phyloP scores from a whole-genome alignment of 2,329 filamentous ascomycete species.

The Lachnellula cervina region DNA sequence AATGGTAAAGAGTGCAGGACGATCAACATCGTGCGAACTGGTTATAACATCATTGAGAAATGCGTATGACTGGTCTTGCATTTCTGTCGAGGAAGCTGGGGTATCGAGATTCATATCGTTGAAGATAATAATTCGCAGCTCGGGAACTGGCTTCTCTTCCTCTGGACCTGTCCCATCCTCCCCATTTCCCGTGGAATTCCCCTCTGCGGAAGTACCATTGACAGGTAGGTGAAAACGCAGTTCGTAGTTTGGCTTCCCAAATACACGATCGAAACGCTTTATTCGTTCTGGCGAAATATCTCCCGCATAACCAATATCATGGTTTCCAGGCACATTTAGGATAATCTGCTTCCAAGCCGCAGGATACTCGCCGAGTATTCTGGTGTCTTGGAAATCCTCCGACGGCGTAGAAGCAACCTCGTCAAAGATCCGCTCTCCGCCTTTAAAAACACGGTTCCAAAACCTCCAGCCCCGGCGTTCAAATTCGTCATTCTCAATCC shows the following conservation, averaged over 20 bases:
- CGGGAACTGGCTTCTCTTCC: slow-evolving; percentile 49
- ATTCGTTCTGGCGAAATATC: slow-evolving; percentile 76
- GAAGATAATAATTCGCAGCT: slow-evolving; percentile 76
- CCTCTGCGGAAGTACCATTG: slow-evolving; percentile 22
- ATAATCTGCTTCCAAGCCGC: slow-evolving; percentile 67
- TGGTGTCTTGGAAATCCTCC: slow-evolving; percentile 33
- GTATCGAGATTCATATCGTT: slow-evolving; percentile 94
- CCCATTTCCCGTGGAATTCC: slow-evolving; percentile 27
- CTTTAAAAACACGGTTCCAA: slow-evolving; percentile 76
- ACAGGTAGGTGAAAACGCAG: slow-evolving; percentile 62
- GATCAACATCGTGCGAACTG: slow-evolving; percentile 55
- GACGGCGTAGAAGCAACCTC: slow-evolving; percentile 46
- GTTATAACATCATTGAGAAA: slow-evolving; percentile 70
- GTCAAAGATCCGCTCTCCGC: slow-evolving; percentile 58
- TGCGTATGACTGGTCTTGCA: slow-evolving; percentile 72
- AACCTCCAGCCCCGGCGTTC: slow-evolving; percentile 65
- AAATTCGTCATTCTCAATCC: slow-evolving; percentile 86
- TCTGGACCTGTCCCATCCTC: slow-evolving; percentile 36
- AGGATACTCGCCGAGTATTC: slow-evolving; percentile 37
- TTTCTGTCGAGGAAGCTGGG: slow-evolving; percentile 59
- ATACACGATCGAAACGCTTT: slow-evolving; percentile 74
- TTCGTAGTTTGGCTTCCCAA: slow-evolving; percentile 89
- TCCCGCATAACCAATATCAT: slow-evolving; percentile 94
- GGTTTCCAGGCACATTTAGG: slow-evolving; percentile 90
- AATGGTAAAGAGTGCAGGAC: slow-evolving; percentile 67